These are phyloP conservation scores for Geotrichum klebahnii DNA, from an alignment of 1,139 yeast genomes.

Conservation along the genomic window DNA sequence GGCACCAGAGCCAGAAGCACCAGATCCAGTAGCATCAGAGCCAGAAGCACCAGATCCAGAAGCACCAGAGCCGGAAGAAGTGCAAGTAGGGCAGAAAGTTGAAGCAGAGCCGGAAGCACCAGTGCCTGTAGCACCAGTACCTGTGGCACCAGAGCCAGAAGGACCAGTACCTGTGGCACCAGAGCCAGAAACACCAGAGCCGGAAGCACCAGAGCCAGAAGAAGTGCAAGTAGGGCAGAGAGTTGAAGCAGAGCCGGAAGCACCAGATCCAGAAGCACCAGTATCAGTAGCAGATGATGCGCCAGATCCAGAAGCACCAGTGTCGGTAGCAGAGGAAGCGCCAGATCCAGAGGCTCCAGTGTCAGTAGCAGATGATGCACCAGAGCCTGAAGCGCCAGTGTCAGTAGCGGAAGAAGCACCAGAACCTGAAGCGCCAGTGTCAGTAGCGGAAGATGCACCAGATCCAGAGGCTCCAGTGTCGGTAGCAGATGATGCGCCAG, in stretches of 20 bases:
- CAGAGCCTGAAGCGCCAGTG: neutral
- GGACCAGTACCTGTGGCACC: neutral
- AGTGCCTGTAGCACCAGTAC: constrained; percentile 18
- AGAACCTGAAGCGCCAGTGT: neutral
- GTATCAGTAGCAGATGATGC: neutral
- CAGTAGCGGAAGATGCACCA: neutral
- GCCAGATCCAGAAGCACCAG: constrained; percentile 2
- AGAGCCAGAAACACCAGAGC: constrained; percentile 1
- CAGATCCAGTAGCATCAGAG: neutral
- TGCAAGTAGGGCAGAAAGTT: neutral
- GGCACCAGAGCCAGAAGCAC: neutral
- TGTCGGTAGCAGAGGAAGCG: neutral
- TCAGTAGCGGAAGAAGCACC: neutral
- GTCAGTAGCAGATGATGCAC: neutral
- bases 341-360: neutral
- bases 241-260: neutral
- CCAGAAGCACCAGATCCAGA: neutral
- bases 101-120: neutral
- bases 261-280: neutral
- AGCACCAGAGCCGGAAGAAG: neutral
- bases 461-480: neutral
- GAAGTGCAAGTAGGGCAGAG: neutral
- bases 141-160: neutral
- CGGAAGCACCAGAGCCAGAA: constrained; percentile 5
- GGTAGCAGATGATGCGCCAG: no score